Evolutionary conservation across 192 early-diverging fungal species (phyloP).

Genomic region (Diversispora eburnea): DNA sequence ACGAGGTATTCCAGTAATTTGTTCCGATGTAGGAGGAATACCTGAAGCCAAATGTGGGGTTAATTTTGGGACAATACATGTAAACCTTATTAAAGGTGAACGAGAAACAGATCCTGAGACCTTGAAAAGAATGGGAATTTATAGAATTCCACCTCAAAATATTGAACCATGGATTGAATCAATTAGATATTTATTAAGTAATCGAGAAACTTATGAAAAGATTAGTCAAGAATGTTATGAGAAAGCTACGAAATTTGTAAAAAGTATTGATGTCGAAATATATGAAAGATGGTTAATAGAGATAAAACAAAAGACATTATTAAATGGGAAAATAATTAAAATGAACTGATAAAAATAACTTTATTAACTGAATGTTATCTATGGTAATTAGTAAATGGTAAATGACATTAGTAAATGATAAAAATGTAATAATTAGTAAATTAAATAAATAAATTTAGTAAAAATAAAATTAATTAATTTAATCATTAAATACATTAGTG

Average conservation of each 20-base stretch:
- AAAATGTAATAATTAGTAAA: no score
- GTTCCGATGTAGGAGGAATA: not conserved
- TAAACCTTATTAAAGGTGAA: not conserved
- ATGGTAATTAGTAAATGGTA: no score
- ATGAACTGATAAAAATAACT: no score
- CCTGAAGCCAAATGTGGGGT: not conserved
- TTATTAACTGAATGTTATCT: no score
- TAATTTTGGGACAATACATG: not conserved
- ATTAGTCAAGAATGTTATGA: not conserved
- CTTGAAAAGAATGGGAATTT: not conserved
- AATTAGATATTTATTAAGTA: not conserved
- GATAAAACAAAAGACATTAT: not conserved
- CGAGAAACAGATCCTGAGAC: not conserved
- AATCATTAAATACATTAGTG: no score
- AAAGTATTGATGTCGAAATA: not conserved
- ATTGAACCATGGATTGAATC: not conserved
- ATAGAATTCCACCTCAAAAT: not conserved
- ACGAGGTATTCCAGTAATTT: not conserved
- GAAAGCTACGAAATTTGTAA: not conserved
- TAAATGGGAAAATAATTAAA: no score
- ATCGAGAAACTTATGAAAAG: not conserved
- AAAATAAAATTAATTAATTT: no score
- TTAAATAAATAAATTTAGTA: no score
- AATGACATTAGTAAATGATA: no score
- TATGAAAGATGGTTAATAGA: not conserved